A percentile compares a stretch with the other conserved stretches of the same genome.
phyloP scores from a whole-genome alignment of 768 basidiomycete genomes.

The Filobasidium floriforme region DNA sequence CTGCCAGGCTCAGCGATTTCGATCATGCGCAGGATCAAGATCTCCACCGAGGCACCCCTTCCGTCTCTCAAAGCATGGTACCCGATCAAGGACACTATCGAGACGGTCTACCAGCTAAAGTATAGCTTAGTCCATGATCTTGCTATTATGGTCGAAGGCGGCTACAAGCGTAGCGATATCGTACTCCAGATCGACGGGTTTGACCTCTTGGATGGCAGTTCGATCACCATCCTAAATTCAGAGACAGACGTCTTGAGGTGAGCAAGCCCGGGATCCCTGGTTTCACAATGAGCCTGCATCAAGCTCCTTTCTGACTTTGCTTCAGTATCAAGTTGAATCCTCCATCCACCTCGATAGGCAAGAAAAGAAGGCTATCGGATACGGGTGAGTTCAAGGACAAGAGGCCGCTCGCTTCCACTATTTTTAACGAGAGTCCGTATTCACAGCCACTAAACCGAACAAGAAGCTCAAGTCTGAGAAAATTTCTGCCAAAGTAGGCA shows the following conservation, averaged over 20 bases:
- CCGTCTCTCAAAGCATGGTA: conserved; percentile 16
- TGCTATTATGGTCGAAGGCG: not conserved
- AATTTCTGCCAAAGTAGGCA: too few species aligned
- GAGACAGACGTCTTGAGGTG: conserved; percentile 20
- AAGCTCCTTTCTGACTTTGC: not conserved
- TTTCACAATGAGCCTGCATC: not conserved
- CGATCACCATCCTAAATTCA: conserved; percentile 3
- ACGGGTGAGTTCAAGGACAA: not conserved
- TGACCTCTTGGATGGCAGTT: conserved; percentile 19
- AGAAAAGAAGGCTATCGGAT: conserved; percentile 5
- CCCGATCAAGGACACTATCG: not conserved
- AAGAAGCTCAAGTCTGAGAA: conserved; percentile 7
- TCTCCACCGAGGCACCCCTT: conserved; percentile 15
- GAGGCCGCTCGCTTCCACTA: too few species aligned
- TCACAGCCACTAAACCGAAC: not conserved
- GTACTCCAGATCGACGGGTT: conserved; percentile 21
- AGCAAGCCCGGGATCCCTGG: not conserved
- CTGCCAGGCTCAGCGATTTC: too few species aligned
- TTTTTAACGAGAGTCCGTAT: too few species aligned
- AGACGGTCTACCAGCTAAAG: conserved; percentile 14
- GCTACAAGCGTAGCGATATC: conserved; percentile 4
- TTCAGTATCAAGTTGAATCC: conserved; percentile 16
- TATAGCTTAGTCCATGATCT: conserved; percentile 5
- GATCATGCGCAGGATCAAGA: conserved; percentile 15
- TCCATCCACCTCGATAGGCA: not conserved